Evolutionary conservation across 805 yeast genomes (phyloP).

Genomic region (Candida andamanensis): DNA sequence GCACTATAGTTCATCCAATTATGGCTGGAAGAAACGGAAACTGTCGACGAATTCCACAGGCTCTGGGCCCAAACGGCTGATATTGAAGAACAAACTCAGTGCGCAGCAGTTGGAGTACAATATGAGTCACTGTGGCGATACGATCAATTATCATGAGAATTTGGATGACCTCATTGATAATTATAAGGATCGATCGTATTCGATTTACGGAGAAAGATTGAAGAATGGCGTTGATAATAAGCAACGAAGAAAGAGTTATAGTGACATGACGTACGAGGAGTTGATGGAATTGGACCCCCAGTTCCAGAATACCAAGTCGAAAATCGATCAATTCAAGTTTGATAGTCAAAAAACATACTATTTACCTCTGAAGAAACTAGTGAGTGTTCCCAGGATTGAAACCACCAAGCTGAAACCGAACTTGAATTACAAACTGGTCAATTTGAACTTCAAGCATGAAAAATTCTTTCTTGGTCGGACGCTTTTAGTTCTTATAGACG

Average conservation of each 20-base stretch:
- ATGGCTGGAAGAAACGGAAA: constrained; percentile 2
- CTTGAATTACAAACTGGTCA: constrained; percentile 32
- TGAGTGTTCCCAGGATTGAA: constrained; percentile 3
- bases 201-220: constrained; percentile 2
- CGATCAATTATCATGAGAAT: constrained; percentile 16
- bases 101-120: constrained; percentile 19
- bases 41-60: constrained; percentile 3
- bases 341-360: constrained; percentile 34
- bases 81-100: constrained; percentile 33
- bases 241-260: constrained; percentile 37
- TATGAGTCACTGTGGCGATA: constrained; percentile 8
- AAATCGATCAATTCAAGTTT: constrained; percentile 42
- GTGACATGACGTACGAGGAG: constrained; percentile 51
- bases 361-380: constrained; percentile 12
- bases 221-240: constrained; percentile 1
- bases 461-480: constrained; percentile 23
- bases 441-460: constrained; percentile 42
- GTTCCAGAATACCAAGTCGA: constrained; percentile 31
- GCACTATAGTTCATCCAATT: constrained; percentile 1
- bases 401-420: constrained; percentile 21
- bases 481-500: constrained; percentile 32
- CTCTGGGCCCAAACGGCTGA: constrained; percentile 12
- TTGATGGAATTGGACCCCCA: constrained; percentile 52
- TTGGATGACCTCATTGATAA: constrained; percentile 6
- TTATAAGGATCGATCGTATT: background rate